phyloP scores from a whole-genome alignment of 1,139 yeast species.

The Pichiaceae sp. region DNA sequence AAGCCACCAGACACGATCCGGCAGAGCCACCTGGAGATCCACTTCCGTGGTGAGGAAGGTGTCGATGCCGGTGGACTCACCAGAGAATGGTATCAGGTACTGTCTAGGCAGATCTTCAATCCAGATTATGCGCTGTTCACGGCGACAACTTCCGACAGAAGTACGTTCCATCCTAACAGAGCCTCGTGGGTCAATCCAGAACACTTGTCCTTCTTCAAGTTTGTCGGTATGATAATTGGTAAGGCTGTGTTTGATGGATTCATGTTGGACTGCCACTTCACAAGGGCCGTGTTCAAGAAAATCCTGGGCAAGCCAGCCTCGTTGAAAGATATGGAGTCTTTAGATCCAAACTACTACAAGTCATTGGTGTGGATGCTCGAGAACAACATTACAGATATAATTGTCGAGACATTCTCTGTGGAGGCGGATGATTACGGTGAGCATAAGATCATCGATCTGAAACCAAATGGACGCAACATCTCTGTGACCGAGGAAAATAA shows the following conservation, averaged over 20 bases:
- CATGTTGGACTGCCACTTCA: constrained; percentile 89
- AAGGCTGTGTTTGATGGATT: constrained; percentile 88
- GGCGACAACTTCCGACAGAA: constrained; percentile 87
- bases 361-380: constrained; percentile 94
- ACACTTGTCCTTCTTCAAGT: constrained; percentile 85
- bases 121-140: constrained; percentile 91
- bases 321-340: constrained; percentile 88
- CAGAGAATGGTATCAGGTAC: constrained; percentile 94
- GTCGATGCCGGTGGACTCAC: constrained; percentile 98
- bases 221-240: constrained; percentile 90
- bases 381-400: constrained; percentile 91
- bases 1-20: constrained; percentile 72
- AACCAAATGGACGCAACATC: constrained; percentile 75
- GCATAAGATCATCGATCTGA: constrained; percentile 46
- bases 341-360: constrained; percentile 88
- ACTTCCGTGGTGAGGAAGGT: constrained; percentile 90
- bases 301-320: constrained; percentile 76
- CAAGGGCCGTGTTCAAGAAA: constrained; percentile 88
- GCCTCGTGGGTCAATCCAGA: constrained; percentile 91
- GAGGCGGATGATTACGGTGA: constrained; percentile 95
- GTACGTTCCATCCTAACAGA: constrained; percentile 93
- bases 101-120: constrained; percentile 92
- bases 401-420: constrained; percentile 91
- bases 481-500: constrained; percentile 89
- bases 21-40: constrained; percentile 65